Base-by-base conservation (phyloP, 495 filamentous ascomycete genomes). In the Xylaria curta region DNA sequence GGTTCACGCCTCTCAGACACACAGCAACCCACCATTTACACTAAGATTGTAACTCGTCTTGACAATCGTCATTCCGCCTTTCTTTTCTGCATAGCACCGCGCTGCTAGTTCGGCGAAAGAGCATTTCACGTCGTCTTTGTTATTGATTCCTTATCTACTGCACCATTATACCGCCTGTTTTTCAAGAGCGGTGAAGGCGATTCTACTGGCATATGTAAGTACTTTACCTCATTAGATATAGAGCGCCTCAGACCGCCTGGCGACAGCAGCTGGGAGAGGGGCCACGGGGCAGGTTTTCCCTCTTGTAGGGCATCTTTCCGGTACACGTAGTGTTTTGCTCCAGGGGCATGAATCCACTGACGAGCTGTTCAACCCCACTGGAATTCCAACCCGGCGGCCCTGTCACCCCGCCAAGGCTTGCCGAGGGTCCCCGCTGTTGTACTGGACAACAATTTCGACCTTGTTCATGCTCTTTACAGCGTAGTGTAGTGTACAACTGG, bases 171-270 rank as follows among this genome's bases (percentile, higher is more conserved):
- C 69, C 69, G 69, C 69, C 44, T 71, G 38, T 71, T 38, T 46
- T 71, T 60, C 24, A 60, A 59, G 44, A 71, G 69, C 69, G 69
- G 69, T 71, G 69, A 66, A 46, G 51, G 33, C 33, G 40, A 49
- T 10, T 58, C 40, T 46, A n/a, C 24, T 64, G 62, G 62, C 69
- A 66, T 49, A 71, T 71, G 69, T 71, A 58, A 28, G 69, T 71
- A 54, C 62, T 71, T 71, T 71, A 42, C 69, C 69, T 71, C 12
- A 71, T 71, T 66, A 71, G 69, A 47, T 49, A 71, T 66, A 56
- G 69, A 66, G 33, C 47, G 49, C 69, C 49, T 58, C 69, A 71
- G 69, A 71, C 69, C 69, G 69, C 69, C 69, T 66, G 62, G 49
- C 53, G 21, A 47, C 51, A 63, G 28, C 58, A 66, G 62, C 69